Evolutionary conservation across 2,329 filamentous ascomycete species (phyloP).

Genomic region (Penicillium sp.): DNA sequence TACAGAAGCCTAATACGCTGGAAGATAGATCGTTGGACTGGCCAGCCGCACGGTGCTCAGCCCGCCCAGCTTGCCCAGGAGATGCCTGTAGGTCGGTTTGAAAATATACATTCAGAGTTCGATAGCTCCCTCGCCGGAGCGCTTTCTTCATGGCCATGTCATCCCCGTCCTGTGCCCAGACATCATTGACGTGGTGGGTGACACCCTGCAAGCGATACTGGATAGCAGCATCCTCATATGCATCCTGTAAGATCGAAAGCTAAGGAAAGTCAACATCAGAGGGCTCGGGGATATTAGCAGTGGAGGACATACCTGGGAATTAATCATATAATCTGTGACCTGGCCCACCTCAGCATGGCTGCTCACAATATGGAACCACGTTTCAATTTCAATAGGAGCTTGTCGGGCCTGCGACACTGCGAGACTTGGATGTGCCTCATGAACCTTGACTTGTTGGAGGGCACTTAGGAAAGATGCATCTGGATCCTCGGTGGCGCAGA

Average conservation of each 20-base stretch:
- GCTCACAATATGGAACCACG: slow-evolving; percentile 46
- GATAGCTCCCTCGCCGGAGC: slow-evolving; percentile 56
- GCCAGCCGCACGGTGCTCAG: slow-evolving; percentile 21
- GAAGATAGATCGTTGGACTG: slow-evolving; percentile 19
- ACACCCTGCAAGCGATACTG: slow-evolving; percentile 52
- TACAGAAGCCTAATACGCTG: slow-evolving; percentile 56
- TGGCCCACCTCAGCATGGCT: slow-evolving; percentile 27
- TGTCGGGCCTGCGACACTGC: slow-evolving; percentile 20
- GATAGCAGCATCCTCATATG: slow-evolving; percentile 49
- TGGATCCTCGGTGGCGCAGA: slow-evolving; percentile 35
- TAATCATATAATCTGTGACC: slow-evolving; percentile 36
- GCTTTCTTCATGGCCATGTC: slow-evolving; percentile 54
- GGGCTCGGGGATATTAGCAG: background rate
- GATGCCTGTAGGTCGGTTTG: slow-evolving; percentile 52
- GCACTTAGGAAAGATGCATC: slow-evolving; percentile 25
- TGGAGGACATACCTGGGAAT: slow-evolving; percentile 32
- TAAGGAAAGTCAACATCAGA: slow-evolving; percentile 6
- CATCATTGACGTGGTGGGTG: slow-evolving; percentile 54
- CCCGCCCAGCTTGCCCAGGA: slow-evolving; percentile 22
- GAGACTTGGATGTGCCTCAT: slow-evolving; percentile 13
- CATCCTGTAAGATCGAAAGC: slow-evolving; percentile 45
- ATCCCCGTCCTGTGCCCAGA: slow-evolving; percentile 54
- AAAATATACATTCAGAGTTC: slow-evolving; percentile 60
- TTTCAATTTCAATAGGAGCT: slow-evolving; percentile 38
- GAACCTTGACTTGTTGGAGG: slow-evolving; percentile 24